A percentile compares a stretch with the other conserved stretches of the same genome.
Evolutionary conservation across 129 eudicot genomes (phyloP).

Genomic region (Artemisia annua): DNA sequence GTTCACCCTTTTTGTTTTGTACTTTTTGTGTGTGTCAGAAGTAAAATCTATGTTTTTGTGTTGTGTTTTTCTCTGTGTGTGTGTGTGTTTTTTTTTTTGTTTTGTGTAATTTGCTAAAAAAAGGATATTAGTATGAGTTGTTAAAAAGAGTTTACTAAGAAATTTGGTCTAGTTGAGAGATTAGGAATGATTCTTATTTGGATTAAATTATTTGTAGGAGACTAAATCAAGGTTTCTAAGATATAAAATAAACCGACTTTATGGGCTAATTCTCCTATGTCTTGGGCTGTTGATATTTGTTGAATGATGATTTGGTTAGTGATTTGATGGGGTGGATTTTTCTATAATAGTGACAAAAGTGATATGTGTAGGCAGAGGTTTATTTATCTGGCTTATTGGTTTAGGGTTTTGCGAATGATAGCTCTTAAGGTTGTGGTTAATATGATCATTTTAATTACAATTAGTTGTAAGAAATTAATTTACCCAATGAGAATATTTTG

Average conservation of each 20-base stretch:
- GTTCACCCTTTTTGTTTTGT: not conserved
- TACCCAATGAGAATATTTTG: too few relatives aligned
- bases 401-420: too few relatives aligned
- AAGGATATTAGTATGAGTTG: not conserved
- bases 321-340: too few relatives aligned
- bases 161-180: slow-evolving; percentile 13
- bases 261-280: not conserved
- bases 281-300: not conserved
- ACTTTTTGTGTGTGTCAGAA: not conserved
- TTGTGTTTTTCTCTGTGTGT: not conserved
- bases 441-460: too few relatives aligned
- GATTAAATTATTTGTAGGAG: slow-evolving; percentile 21
- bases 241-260: slow-evolving; percentile 10
- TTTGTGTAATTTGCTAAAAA: not conserved
- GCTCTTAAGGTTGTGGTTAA: too few relatives aligned
- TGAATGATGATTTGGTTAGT: too few relatives aligned
- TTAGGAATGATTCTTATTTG: slow-evolving; percentile 27
- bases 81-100: not conserved
- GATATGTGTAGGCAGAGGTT: too few relatives aligned
- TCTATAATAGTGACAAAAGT: too few relatives aligned
- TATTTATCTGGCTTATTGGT: too few relatives aligned
- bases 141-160: not conserved
- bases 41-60: too few relatives aligned
- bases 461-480: too few relatives aligned
- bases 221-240: slow-evolving; percentile 27